Conservation (phyloP, 2,329 filamentous ascomycete genomes). For the Phialemonium atrogriseum region DNA sequence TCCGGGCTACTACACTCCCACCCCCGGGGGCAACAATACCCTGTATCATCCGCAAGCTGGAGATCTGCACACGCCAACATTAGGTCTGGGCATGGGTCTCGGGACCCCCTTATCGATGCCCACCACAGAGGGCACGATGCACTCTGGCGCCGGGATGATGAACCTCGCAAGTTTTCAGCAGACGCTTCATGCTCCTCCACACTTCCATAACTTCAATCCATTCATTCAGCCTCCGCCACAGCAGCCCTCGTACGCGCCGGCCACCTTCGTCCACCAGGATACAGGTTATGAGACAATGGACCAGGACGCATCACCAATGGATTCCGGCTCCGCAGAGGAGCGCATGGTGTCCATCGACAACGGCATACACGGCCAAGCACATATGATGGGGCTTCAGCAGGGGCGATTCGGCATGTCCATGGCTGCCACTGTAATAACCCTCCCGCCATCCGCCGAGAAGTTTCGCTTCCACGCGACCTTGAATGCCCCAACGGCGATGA, state of each 20-base stretch:
- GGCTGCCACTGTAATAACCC: conserved; percentile 23
- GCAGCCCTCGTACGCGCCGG: conserved; percentile 61
- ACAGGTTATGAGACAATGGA: conserved; percentile 74
- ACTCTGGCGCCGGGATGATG: conserved; percentile 48
- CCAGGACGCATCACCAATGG: conserved; percentile 62
- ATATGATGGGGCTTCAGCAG: conserved; percentile 49
- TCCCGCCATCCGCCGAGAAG: conserved; percentile 53
- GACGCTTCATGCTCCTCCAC: conserved; percentile 42
- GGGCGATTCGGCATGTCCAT: conserved; percentile 37
- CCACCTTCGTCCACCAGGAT: conserved; percentile 73
- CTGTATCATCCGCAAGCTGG: conserved; percentile 77
- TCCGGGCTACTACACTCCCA: conserved; percentile 81
- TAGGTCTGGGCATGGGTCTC: conserved; percentile 67
- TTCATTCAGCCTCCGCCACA: conserved; percentile 56
- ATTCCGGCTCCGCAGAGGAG: conserved; percentile 41
- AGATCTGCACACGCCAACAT: conserved; percentile 76
- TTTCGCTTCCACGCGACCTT: conserved; percentile 88
- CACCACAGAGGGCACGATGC: conserved; percentile 56
- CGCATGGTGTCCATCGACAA: conserved; percentile 49
- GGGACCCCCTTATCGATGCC: conserved; percentile 76
- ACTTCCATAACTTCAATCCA: conserved; percentile 60
- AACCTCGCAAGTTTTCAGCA: conserved; percentile 61
- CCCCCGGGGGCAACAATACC: conserved; percentile 70
- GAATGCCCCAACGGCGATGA: conserved; percentile 94
- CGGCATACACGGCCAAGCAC: conserved; percentile 52